Conservation (phyloP, 176 grass and related monocot genomes). For the Oryza longistaminata region DNA sequence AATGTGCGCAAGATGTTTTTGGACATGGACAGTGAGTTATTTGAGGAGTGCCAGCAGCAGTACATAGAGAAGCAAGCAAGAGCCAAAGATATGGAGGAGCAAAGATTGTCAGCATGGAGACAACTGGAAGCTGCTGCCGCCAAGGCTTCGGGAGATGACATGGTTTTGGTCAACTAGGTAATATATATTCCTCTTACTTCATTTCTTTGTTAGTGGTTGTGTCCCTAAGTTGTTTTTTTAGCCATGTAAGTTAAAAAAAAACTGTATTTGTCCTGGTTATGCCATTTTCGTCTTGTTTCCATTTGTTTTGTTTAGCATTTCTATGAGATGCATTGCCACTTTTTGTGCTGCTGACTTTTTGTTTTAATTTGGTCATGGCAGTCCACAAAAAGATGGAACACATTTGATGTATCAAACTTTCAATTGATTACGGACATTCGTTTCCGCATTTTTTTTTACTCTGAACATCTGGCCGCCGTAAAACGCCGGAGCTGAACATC, state of each 20-base stretch:
- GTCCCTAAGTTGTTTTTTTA: conserved; percentile 44
- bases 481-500: too few species aligned
- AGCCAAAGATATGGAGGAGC: conserved; percentile 67
- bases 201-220: conserved; percentile 48
- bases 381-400: conserved; percentile 52
- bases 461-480: too few species aligned
- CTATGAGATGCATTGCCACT: conserved; percentile 44
- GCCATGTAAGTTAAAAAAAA: conserved; percentile 45
- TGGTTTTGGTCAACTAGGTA: conserved; percentile 94
- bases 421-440: conserved; percentile 47
- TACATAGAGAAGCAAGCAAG: conserved; percentile 74
- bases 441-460: too few species aligned
- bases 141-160: conserved; percentile 61
- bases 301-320: conserved; percentile 48
- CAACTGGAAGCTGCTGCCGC: conserved; percentile 66
- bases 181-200: conserved; percentile 38
- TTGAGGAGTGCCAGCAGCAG: conserved; percentile 84
- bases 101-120: conserved; percentile 76
- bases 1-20: conserved; percentile 98
- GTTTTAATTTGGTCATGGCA: conserved; percentile 58
- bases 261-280: conserved; percentile 38
- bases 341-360: conserved; percentile 56
- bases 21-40: conserved; percentile 94
- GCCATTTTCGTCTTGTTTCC: conserved; percentile 10
- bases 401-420: conserved; percentile 47